These are phyloP conservation scores for Metarhizium robertsii DNA, from an alignment of 2,329 filamentous ascomycete genomes.

Conservation along the genomic window DNA sequence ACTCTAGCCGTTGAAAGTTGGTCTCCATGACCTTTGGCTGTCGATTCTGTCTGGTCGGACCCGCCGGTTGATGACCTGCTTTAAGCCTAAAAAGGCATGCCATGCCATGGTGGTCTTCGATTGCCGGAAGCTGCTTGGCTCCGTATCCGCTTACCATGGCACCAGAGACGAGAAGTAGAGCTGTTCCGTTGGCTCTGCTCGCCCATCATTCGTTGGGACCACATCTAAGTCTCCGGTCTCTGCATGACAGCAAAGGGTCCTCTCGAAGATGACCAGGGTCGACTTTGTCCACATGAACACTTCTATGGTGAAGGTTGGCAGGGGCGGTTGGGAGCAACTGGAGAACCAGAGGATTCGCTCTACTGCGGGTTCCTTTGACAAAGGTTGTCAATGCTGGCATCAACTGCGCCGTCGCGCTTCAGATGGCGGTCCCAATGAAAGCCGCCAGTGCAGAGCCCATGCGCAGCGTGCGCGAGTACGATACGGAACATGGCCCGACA, in stretches of 20 bases:
- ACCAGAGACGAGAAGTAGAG: too few species aligned
- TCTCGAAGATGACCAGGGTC: not conserved
- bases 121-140: not conserved
- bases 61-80: slow-evolving; percentile 1
- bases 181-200: too few species aligned
- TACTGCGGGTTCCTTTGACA: too few species aligned
- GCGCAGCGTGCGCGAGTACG: too few species aligned
- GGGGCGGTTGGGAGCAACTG: too few species aligned
- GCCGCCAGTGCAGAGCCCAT: too few species aligned
- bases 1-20: slow-evolving; percentile 1
- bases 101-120: not conserved
- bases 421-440: too few species aligned
- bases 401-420: too few species aligned
- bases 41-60: slow-evolving; percentile 6
- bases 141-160: not conserved
- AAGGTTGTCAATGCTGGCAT: too few species aligned
- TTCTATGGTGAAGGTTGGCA: not conserved
- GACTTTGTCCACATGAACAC: not conserved
- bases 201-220: not conserved
- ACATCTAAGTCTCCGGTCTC: not conserved
- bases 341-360: too few species aligned
- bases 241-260: not conserved
- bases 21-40: not conserved
- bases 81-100: slow-evolving; percentile 5
- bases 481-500: too few species aligned